These are phyloP conservation scores for Delonix regia DNA, from an alignment of 306 rosid genomes.

Conservation along the genomic window DNA sequence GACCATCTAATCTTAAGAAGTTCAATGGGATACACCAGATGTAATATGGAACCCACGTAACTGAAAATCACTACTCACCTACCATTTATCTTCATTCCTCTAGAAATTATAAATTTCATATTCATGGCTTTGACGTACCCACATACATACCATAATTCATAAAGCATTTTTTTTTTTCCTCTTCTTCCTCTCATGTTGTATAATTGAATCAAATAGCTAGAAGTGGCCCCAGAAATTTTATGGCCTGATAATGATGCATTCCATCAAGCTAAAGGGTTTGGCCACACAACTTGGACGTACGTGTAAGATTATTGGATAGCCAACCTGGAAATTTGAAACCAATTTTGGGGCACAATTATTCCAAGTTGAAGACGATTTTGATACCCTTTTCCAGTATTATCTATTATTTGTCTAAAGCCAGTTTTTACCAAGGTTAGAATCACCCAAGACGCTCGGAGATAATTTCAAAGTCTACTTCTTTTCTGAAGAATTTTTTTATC, in stretches of 20 bases:
- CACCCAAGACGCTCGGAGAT: not conserved
- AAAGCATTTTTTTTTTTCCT: constrained; percentile 18
- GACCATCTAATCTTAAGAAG: constrained; percentile 18
- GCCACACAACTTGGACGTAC: not conserved
- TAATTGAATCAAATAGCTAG: constrained; percentile 21
- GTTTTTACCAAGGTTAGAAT: not conserved
- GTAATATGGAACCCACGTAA: constrained; percentile 17
- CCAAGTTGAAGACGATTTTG: not conserved
- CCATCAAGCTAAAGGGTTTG: not conserved
- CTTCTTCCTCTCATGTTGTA: not conserved
- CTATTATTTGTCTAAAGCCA: not conserved
- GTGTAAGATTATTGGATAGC: not conserved
- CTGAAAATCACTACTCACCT: constrained; percentile 45
- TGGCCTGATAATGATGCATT: constrained; percentile 13
- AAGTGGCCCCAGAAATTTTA: constrained; percentile 21
- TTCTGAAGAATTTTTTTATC: too few relatives aligned
- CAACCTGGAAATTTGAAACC: constrained; percentile 8
- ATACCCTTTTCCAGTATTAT: not conserved
- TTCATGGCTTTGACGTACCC: constrained; percentile 11
- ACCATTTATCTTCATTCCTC: constrained; percentile 16
- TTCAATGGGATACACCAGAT: constrained; percentile 16
- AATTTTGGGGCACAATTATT: not conserved
- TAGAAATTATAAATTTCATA: constrained; percentile 23
- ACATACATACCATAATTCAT: not conserved
- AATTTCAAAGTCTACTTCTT: not conserved